A percentile compares a stretch with the other conserved stretches of the same genome.
phyloP scores from a whole-genome alignment of 164 flowering plant genomes.

The Warburgia ugandensis region DNA sequence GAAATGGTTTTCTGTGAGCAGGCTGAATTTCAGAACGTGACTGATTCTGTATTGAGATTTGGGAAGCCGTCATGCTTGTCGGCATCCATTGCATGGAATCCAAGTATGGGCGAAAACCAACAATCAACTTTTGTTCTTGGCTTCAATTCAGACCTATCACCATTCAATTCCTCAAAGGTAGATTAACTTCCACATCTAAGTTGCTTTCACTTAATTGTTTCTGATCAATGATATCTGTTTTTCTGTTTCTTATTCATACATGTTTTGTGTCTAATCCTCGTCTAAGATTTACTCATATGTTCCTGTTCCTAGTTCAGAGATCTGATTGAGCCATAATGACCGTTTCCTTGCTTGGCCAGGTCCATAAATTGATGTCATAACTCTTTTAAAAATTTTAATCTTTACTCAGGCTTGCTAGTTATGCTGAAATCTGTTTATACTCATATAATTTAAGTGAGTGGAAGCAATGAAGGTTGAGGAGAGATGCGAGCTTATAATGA shows the following conservation, averaged over 20 bases:
- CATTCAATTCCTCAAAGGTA: slow-evolving; percentile 83
- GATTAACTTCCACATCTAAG: slow-evolving; percentile 1
- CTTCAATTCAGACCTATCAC: slow-evolving; percentile 61
- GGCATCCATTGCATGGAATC: slow-evolving; percentile 85
- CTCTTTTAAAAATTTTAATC: no score
- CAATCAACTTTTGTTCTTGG: slow-evolving; percentile 79
- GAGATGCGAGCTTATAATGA: background rate
- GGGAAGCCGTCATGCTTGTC: slow-evolving; percentile 58
- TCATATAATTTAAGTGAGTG: no score
- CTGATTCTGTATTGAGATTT: slow-evolving; percentile 53
- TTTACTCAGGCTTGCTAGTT: no score
- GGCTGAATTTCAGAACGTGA: slow-evolving; percentile 91
- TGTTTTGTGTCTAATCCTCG: no score
- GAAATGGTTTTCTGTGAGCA: slow-evolving; percentile 25
- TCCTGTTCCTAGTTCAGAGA: no score
- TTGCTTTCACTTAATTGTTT: slow-evolving; percentile 1
- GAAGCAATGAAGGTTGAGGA: background rate
- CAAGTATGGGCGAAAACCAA: slow-evolving; percentile 43
- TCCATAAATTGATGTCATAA: no score
- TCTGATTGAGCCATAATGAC: no score
- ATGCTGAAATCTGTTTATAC: no score
- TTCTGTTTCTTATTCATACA: background rate
- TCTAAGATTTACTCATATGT: no score
- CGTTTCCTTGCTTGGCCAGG: no score
- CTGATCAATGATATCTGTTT: background rate